Evolutionary conservation across 139 green algal species (phyloP).

Genomic region (Trebouxia sp.): DNA sequence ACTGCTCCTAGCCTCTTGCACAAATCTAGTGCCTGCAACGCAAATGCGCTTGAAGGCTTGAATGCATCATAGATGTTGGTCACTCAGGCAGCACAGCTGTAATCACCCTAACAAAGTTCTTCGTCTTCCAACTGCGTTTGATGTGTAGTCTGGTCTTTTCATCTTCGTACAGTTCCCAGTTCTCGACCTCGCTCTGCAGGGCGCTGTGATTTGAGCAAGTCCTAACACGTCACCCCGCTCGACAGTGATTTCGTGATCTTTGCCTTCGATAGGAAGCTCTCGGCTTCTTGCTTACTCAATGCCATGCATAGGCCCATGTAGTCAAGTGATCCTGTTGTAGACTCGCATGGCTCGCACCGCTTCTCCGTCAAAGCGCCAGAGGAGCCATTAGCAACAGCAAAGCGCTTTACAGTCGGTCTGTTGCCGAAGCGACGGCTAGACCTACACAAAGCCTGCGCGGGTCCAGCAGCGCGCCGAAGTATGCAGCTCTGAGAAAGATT

Average conservation of each 20-base stretch:
- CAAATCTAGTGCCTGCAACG: conserved; percentile 43
- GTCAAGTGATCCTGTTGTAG: neutral
- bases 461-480: no score
- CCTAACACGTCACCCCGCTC: neutral
- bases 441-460: no score
- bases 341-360: conserved; percentile 24
- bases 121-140: conserved; percentile 22
- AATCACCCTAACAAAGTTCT: conserved; percentile 49
- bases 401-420: neutral
- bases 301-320: conserved; percentile 30
- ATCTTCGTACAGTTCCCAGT: conserved; percentile 45
- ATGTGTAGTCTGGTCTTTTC: conserved; percentile 32
- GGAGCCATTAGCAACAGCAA: neutral
- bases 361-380: conserved; percentile 1
- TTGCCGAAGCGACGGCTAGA: neutral
- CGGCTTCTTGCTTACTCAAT: conserved; percentile 9
- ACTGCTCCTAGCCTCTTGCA: conserved; percentile 38
- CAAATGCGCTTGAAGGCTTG: no score
- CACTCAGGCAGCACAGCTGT: no score
- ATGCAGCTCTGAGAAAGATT: no score
- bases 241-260: neutral
- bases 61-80: no score
- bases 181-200: conserved; percentile 28
- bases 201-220: neutral
- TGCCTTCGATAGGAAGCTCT: conserved; percentile 12